Evolutionary conservation across 2,329 filamentous ascomycete species (phyloP).

Genomic region (Colletotrichum chrysophilum): DNA sequence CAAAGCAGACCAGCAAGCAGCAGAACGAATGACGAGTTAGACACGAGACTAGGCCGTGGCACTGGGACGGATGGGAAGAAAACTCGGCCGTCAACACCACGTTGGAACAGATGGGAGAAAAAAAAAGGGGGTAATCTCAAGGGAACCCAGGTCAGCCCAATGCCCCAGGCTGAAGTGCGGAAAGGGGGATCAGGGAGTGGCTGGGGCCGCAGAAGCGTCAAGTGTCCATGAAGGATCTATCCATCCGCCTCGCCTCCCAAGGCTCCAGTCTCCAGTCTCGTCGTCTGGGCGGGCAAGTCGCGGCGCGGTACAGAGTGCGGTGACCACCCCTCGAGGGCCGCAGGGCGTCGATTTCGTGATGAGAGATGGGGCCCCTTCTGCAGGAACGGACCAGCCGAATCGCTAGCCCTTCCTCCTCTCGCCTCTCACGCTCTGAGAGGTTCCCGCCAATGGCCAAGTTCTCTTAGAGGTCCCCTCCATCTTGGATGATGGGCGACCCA

Average conservation of each 20-base stretch:
- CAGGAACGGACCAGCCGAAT: slow-evolving; percentile 20
- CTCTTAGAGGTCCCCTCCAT: not conserved
- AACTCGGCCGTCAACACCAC: slow-evolving; percentile 20
- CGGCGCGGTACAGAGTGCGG: not conserved
- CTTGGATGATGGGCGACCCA: not conserved
- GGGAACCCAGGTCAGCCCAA: slow-evolving; percentile 19
- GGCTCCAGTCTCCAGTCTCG: slow-evolving; percentile 8
- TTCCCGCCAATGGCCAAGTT: not conserved
- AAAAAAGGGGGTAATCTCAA: slow-evolving; percentile 21
- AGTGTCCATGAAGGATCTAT: slow-evolving; percentile 17
- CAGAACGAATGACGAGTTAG: slow-evolving; percentile 21
- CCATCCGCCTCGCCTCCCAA: slow-evolving; percentile 19
- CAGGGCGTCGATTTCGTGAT: slow-evolving; percentile 21
- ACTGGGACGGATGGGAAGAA: slow-evolving; percentile 20
- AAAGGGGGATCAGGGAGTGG: slow-evolving; percentile 20
- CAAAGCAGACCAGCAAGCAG: slow-evolving; percentile 22
- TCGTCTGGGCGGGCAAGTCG: not conserved
- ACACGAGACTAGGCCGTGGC: slow-evolving; percentile 7
- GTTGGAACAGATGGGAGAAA: not conserved
- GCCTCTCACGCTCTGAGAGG: not conserved
- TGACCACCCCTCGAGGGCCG: not conserved
- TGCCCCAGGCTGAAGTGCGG: slow-evolving; percentile 20
- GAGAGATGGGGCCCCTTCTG: slow-evolving; percentile 12
- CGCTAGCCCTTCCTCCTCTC: not conserved
- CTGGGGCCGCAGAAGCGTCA: slow-evolving; percentile 11